Evolutionary conservation across 2,329 filamentous ascomycete genomes (phyloP).

Genomic region (Stromatinia cepivora): DNA sequence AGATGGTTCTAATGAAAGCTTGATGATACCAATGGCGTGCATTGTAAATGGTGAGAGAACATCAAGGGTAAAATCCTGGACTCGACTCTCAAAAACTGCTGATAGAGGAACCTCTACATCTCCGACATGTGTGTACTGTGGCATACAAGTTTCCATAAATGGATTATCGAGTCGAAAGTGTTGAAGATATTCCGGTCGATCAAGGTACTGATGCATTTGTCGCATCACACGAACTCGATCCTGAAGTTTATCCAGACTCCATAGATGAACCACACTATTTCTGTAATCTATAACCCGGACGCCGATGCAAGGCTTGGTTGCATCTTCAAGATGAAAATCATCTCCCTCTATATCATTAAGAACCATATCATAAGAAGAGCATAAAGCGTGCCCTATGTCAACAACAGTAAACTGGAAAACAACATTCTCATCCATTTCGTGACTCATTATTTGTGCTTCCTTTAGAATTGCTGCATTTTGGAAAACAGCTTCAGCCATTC

Average conservation of each 20-base stretch:
- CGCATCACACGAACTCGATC: slow-evolving; percentile 88
- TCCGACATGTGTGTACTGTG: slow-evolving; percentile 87
- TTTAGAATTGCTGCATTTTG: slow-evolving; percentile 87
- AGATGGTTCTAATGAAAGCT: slow-evolving; percentile 88
- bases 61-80: slow-evolving; percentile 91
- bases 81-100: slow-evolving; percentile 90
- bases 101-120: slow-evolving; percentile 90
- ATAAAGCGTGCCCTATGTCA: slow-evolving; percentile 82
- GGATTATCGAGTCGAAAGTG: slow-evolving; percentile 92
- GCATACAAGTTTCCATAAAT: slow-evolving; percentile 87
- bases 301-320: slow-evolving; percentile 85
- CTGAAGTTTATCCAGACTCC: slow-evolving; percentile 91
- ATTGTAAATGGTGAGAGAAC: slow-evolving; percentile 90
- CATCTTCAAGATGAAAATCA: slow-evolving; percentile 76
- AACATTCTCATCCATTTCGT: slow-evolving; percentile 88
- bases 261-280: slow-evolving; percentile 81
- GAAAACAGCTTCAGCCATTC: slow-evolving; percentile 88
- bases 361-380: slow-evolving; percentile 95
- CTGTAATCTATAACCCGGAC: slow-evolving; percentile 90
- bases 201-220: slow-evolving; percentile 94
- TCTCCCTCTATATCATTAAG: slow-evolving; percentile 86
- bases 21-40: slow-evolving; percentile 85
- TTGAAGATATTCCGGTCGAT: slow-evolving; percentile 90
- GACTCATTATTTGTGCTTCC: slow-evolving; percentile 97
- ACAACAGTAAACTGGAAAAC: slow-evolving; percentile 94